Percentiles rank a stretch among this genome's conserved stretches.
phyloP scores from a whole-genome alignment of 2,329 filamentous ascomycete species.

The Chaetomiaceae sp. region DNA sequence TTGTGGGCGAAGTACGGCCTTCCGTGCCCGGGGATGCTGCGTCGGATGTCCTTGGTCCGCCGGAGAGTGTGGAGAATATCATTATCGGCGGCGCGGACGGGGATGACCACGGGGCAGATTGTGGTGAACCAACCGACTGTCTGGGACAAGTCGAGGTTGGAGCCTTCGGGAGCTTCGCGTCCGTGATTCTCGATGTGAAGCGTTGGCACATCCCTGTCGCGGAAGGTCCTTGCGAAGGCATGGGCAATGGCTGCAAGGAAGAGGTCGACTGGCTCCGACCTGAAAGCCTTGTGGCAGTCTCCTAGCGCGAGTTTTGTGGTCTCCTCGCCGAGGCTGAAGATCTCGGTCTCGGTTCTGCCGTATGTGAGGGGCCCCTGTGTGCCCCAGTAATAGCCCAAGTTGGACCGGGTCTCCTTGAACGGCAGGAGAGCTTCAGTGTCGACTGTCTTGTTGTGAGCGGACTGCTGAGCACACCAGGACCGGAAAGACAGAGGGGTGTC shows the following conservation, averaged over 20 bases:
- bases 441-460: constrained; percentile 10
- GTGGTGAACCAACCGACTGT: constrained; percentile 27
- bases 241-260: constrained; percentile 22
- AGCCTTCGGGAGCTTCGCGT: constrained; percentile 18
- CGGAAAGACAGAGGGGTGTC: constrained; percentile 19
- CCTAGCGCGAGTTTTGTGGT: constrained; percentile 18
- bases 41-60: constrained; percentile 22
- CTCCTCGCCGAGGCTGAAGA: constrained; percentile 17
- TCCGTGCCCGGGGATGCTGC: constrained; percentile 21
- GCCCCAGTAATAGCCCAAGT: constrained; percentile 25
- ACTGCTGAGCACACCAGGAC: constrained; percentile 20
- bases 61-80: constrained; percentile 16
- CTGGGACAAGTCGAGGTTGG: constrained; percentile 18
- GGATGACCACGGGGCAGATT: constrained; percentile 20
- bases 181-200: constrained; percentile 23
- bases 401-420: constrained; percentile 13
- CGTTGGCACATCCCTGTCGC: constrained; percentile 17
- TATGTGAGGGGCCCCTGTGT: constrained; percentile 15
- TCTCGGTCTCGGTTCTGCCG: constrained; percentile 17
- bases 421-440: constrained; percentile 16
- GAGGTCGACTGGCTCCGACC: constrained; percentile 23
- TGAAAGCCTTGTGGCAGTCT: constrained; percentile 23
- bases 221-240: constrained; percentile 21
- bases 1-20: constrained; percentile 23
- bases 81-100: neutral